These are phyloP conservation scores for Thyridium curvatum DNA, from an alignment of 2,329 filamentous ascomycete genomes.

Conservation along the genomic window DNA sequence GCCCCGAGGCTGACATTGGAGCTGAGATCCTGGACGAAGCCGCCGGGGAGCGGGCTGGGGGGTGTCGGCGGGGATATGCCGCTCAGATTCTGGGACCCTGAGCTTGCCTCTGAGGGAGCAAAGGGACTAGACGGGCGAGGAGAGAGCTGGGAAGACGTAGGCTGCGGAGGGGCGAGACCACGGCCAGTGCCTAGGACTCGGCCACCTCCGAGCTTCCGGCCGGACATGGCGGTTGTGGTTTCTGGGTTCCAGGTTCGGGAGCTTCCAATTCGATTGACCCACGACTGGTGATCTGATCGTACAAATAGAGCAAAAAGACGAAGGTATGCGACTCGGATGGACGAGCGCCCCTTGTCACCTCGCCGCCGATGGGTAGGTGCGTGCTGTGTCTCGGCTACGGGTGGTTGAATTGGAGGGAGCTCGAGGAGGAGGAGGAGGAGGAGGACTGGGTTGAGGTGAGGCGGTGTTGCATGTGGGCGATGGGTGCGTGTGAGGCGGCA, in stretches of 20 bases:
- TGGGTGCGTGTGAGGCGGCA: too few relatives aligned
- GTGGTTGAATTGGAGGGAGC: too few relatives aligned
- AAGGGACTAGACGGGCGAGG: slow-evolving; percentile 40
- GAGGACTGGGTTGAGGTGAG: too few relatives aligned
- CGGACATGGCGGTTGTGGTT: slow-evolving; percentile 57
- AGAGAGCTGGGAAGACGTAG: slow-evolving; percentile 22
- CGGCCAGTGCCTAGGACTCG: slow-evolving; percentile 84
- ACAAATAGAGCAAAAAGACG: too few relatives aligned
- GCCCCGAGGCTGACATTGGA: slow-evolving; percentile 68
- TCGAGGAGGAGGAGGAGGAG: too few relatives aligned
- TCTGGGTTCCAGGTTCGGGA: background rate
- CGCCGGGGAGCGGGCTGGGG: slow-evolving; percentile 55
- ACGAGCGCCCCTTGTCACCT: too few relatives aligned
- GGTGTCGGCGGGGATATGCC: slow-evolving; percentile 50
- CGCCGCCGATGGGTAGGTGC: too few relatives aligned
- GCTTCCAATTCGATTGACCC: too few relatives aligned
- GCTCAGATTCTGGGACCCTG: slow-evolving; percentile 56
- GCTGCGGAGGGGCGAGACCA: slow-evolving; percentile 62
- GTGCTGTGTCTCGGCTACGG: too few relatives aligned
- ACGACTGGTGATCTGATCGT: too few relatives aligned
- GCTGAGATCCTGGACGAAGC: slow-evolving; percentile 69
- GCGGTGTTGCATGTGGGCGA: too few relatives aligned
- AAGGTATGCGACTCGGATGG: too few relatives aligned
- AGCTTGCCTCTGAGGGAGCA: slow-evolving; percentile 54
- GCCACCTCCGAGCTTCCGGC: slow-evolving; percentile 82